Base-by-base conservation (phyloP, 1,284 basidiomycete genomes). In the Papiliotrema laurentii region DNA sequence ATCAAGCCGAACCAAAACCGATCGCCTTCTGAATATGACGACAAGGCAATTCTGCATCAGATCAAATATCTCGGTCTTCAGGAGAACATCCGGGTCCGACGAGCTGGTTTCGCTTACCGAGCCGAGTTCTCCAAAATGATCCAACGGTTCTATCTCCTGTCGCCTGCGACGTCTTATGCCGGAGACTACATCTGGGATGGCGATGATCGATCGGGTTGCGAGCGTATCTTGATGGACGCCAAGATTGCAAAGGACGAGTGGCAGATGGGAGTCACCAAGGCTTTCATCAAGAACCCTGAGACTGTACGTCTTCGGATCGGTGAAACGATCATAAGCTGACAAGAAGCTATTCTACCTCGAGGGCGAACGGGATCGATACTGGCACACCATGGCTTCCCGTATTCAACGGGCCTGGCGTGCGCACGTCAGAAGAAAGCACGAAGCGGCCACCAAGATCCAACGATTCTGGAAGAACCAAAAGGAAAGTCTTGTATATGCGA, bases 1-100 rank as follows among this genome's bases (percentile, higher is more conserved):
- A 98, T 99, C 79, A 99, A 99, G 75, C 90, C 96, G 11, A 99
- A 99, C 73, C 89, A 97, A 78, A 96, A 97, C 71, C 86, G 94
- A 50, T 94, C 89, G 58, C 75, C 85, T 2, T 82, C 83, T 6
- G 96, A 99, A 76, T 98, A 96, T 72, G 93, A 98, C 67, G 80
- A 80, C 41, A 94, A 94, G 70, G 91, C 91, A 7, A 89, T 98
- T 56, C 78, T 98, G 37, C 94, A 98, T 77, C 96, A 99, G 76
- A 89, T 98, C 79, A 97, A 98, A 75, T 99, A 99, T 69, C 86
- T 99, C 40, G 96, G 94, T 73, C 77, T 99, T 46, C 92, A 97
- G 73, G 96, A 99, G 76, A 99, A 99, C 70, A 97, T 99, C 51
- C 85, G 94, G 41, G 91, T 99, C 44, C 86, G 94, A 51, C 83